A percentile compares a stretch with the other conserved stretches of the same genome.
Conservation (phyloP, 345 rosid genomes). For the Eucalyptus sp. region DNA sequence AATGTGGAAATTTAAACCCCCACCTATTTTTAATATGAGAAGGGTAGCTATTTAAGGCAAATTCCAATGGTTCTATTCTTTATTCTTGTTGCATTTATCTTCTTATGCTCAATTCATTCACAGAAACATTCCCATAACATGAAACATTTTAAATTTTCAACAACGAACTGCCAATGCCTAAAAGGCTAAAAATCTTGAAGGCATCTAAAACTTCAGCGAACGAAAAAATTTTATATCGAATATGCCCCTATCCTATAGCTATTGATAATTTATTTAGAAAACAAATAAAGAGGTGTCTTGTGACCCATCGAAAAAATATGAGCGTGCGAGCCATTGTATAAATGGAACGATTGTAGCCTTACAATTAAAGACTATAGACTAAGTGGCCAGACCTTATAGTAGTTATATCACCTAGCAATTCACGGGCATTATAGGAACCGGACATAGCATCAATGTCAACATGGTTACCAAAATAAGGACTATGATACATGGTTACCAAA, state of each 20-base stretch:
- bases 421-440: accelerated
- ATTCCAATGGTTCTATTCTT: accelerated
- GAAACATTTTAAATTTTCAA: no score
- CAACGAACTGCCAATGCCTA: no score
- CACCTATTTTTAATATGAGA: accelerated
- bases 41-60: accelerated
- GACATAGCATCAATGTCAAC: neutral
- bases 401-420: neutral
- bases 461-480: no score
- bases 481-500: no score
- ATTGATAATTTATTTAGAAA: no score
- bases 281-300: neutral
- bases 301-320: accelerated
- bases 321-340: neutral
- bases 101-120: no score
- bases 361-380: neutral
- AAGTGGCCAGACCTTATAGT: neutral
- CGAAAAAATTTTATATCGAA: accelerated
- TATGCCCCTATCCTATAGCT: accelerated
- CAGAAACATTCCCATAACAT: accelerated
- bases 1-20: accelerated
- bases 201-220: neutral
- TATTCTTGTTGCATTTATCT: neutral
- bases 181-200: neutral
- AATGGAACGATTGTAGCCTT: neutral